Evolutionary conservation across 2,329 filamentous ascomycete genomes (phyloP).

Genomic region (Talaromyces sp.): DNA sequence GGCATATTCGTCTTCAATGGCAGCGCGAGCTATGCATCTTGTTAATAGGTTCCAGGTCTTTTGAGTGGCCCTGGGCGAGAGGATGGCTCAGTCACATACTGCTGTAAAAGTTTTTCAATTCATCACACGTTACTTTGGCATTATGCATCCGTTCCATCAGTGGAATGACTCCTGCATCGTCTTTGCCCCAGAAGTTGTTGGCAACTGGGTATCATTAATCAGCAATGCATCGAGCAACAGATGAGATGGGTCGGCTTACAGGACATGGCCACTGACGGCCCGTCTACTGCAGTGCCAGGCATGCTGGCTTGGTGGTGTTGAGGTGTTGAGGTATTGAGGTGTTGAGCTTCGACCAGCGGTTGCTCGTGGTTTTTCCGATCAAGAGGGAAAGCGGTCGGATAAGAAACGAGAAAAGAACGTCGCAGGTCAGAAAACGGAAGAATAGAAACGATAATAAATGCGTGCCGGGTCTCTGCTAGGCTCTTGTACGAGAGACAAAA

Average conservation of each 20-base stretch:
- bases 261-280: conserved; percentile 62
- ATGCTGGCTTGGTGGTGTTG: conserved; percentile 35
- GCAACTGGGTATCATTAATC: conserved; percentile 60
- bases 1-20: conserved; percentile 95
- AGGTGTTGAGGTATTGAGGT: too few relatives aligned
- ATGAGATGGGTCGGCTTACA: conserved; percentile 43
- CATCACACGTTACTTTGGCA: conserved; percentile 91
- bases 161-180: conserved; percentile 89
- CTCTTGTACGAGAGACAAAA: neutral
- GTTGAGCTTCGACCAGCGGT: conserved; percentile 32
- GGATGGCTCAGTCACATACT: conserved; percentile 47
- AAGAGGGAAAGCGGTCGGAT: neutral
- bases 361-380: conserved; percentile 20
- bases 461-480: neutral
- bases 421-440: neutral
- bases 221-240: conserved; percentile 21
- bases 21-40: conserved; percentile 62
- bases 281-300: conserved; percentile 57
- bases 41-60: neutral
- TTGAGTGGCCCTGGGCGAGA: neutral
- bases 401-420: neutral
- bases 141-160: conserved; percentile 91
- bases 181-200: conserved; percentile 99
- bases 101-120: conserved; percentile 84
- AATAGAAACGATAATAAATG: neutral